These are phyloP conservation scores for Sphaerulina vaccinii DNA, from an alignment of 2,329 filamentous ascomycete genomes.

Conservation along the genomic window DNA sequence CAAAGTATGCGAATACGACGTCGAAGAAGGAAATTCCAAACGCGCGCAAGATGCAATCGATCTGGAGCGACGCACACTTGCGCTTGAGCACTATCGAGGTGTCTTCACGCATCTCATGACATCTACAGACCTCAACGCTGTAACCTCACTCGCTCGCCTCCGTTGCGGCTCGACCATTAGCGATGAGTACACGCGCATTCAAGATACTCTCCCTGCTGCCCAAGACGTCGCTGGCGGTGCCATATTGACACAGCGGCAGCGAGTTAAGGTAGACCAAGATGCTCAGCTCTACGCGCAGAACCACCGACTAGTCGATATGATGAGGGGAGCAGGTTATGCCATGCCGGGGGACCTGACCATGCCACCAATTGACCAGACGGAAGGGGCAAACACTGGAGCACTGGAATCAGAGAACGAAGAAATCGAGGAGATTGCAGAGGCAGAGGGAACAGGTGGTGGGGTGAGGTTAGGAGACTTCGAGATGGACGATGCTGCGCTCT, in stretches of 20 bases:
- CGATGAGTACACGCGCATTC: conserved; percentile 6
- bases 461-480: too few species aligned
- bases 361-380: too few species aligned
- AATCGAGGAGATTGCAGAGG: too few species aligned
- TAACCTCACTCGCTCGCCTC: conserved; percentile 23
- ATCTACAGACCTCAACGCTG: conserved; percentile 23
- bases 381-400: too few species aligned
- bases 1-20: conserved; percentile 23
- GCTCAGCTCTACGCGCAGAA: too few species aligned
- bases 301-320: too few species aligned
- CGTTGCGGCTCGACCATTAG: conserved; percentile 22
- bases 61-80: conserved; percentile 11
- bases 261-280: too few species aligned
- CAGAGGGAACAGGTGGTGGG: too few species aligned
- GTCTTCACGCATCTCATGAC: conserved; percentile 20
- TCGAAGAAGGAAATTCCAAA: conserved; percentile 25
- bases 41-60: conserved; percentile 22
- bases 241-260: background rate
- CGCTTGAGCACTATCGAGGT: conserved; percentile 12
- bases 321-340: too few species aligned
- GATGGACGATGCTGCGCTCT: too few species aligned
- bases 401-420: too few species aligned
- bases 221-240: background rate
- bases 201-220: conserved; percentile 1
- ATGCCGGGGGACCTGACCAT: too few species aligned